phyloP scores from a whole-genome alignment of 257 asterid genomes.

The Vinca minor region DNA sequence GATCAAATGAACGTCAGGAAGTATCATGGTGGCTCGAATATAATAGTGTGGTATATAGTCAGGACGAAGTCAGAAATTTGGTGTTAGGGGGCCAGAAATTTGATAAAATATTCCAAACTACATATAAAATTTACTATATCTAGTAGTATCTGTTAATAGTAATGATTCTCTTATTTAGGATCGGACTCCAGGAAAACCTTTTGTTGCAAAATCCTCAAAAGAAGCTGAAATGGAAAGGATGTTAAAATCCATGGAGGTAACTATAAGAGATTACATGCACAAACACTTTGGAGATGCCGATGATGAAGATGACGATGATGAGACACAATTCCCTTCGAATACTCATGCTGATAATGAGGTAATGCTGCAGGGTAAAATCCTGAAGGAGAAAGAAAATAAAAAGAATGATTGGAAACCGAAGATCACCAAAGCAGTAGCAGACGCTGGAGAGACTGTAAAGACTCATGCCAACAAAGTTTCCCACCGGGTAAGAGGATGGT shows the following conservation, averaged over 20 bases:
- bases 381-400: slow-evolving; percentile 39
- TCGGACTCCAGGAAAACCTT: slow-evolving; percentile 79
- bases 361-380: slow-evolving; percentile 50
- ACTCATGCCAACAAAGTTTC: slow-evolving; percentile 42
- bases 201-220: slow-evolving; percentile 68
- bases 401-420: slow-evolving; percentile 60
- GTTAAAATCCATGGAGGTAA: slow-evolving; percentile 88
- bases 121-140: too few species aligned
- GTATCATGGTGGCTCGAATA: not conserved
- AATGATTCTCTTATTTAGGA: slow-evolving; percentile 32
- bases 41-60: not conserved
- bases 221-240: slow-evolving; percentile 93
- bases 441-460: slow-evolving; percentile 48
- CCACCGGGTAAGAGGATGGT: slow-evolving; percentile 44
- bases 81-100: too few species aligned
- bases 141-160: too few species aligned
- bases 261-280: not conserved
- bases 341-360: slow-evolving; percentile 5
- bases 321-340: slow-evolving; percentile 48
- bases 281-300: slow-evolving; percentile 41
- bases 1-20: not conserved
- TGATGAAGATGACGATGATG: slow-evolving; percentile 59
- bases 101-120: too few species aligned
- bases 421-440: slow-evolving; percentile 36
- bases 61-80: too few species aligned